A percentile compares a stretch with the other conserved stretches of the same genome.
phyloP scores from a whole-genome alignment of 306 rosid species.

The Parietaria judaica region DNA sequence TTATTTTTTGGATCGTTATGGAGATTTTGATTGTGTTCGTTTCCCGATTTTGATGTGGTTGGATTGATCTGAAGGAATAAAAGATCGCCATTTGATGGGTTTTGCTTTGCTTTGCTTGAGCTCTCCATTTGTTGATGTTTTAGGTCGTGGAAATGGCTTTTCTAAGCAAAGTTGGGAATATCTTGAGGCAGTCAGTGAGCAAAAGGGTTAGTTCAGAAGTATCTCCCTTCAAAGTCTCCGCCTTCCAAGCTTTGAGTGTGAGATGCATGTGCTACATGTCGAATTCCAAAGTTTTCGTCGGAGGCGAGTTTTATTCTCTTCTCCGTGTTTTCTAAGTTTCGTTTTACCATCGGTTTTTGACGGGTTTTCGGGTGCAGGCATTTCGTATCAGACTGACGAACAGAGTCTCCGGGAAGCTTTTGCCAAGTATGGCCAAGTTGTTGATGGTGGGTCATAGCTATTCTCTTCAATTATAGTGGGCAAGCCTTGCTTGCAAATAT shows the following conservation, averaged over 20 bases:
- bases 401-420: constrained; percentile 60
- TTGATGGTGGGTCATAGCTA: constrained; percentile 49
- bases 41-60: constrained; percentile 2
- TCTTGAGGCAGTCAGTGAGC: constrained; percentile 44
- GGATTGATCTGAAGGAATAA: background rate
- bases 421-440: constrained; percentile 60
- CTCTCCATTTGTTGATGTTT: background rate
- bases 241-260: constrained; percentile 50
- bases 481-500: no score
- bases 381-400: constrained; percentile 64
- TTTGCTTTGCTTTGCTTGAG: no score
- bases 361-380: constrained; percentile 36
- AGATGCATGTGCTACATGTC: constrained; percentile 55
- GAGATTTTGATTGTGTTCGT: background rate
- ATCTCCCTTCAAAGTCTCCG: constrained; percentile 35
- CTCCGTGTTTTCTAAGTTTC: background rate
- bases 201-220: constrained; percentile 37
- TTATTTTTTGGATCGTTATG: background rate
- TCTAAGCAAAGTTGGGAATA: constrained; percentile 63
- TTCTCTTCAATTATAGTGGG: background rate
- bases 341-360: background rate
- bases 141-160: constrained; percentile 65
- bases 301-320: constrained; percentile 45
- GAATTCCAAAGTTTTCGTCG: constrained; percentile 63
- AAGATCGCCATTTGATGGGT: no score